These are phyloP conservation scores for Baudoinia panamericana DNA, from an alignment of 495 filamentous ascomycete species.

Conservation along the genomic window DNA sequence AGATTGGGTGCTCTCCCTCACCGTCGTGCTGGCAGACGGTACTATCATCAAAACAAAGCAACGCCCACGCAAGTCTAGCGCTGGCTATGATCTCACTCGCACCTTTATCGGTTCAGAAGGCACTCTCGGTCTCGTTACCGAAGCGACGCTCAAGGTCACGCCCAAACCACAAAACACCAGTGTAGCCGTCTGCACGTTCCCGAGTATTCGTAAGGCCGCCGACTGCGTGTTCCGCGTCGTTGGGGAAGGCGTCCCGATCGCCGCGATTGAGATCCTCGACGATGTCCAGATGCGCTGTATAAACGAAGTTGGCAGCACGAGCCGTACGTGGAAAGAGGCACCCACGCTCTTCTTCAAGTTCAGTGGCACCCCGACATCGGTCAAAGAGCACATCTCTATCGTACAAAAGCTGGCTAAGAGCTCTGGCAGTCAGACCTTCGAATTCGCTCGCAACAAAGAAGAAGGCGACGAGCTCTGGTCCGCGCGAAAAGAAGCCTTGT, in stretches of 20 bases:
- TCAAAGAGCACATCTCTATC: constrained; percentile 70
- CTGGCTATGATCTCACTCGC: constrained; percentile 76
- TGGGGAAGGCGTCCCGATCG: constrained; percentile 65
- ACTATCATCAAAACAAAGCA: constrained; percentile 79
- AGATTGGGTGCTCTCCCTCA: constrained; percentile 85
- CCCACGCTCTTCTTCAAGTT: constrained; percentile 97
- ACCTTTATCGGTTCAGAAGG: constrained; percentile 88
- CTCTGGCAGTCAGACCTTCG: constrained; percentile 54
- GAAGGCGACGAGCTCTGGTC: constrained; percentile 75
- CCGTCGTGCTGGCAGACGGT: constrained; percentile 85
- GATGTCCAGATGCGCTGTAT: constrained; percentile 91
- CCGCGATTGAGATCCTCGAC: constrained; percentile 83
- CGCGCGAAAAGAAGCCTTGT: constrained; percentile 54
- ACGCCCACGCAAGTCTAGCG: constrained; percentile 63
- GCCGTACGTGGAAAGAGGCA: constrained; percentile 56
- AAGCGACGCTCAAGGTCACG: constrained; percentile 71
- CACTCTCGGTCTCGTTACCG: constrained; percentile 79
- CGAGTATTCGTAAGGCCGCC: constrained; percentile 63
- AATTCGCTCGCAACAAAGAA: constrained; percentile 56
- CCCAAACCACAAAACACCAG: constrained; percentile 61
- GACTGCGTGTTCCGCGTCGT: constrained; percentile 70
- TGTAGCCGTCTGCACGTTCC: constrained; percentile 79
- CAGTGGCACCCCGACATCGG: constrained; percentile 55
- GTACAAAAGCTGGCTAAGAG: constrained; percentile 53
- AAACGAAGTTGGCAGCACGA: constrained; percentile 63